Evolutionary conservation across 176 grass and related monocot species (phyloP), one percentile per base, ranked within the genome.

Genomic region (Carex kokanica): DNA sequence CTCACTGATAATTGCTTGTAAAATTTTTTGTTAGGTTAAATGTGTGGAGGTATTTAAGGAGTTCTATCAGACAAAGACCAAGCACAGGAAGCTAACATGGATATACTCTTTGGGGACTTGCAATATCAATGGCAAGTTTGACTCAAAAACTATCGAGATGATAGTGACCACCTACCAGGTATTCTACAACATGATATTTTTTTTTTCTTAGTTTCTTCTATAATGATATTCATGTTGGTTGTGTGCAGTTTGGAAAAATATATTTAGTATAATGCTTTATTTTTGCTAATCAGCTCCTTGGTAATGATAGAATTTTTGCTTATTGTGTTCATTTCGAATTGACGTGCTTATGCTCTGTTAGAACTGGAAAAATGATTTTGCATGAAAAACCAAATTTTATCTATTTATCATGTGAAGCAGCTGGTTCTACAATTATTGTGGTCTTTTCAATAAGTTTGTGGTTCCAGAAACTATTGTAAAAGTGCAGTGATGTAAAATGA

Each of bases 81-180:
- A 99, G 24, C 91, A 92, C 71, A 88, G 96, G 81, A 98, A 99
- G 77, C 91, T 99, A 77, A 95, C 91, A 27, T 99, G 96, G 96
- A 99, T 99, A 89, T 99, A 99, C 85, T 99, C 96, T 10, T 81
- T 99, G 84, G 96, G 96, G 51, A 99, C 91, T 16, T 95, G 96
- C 67, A 91, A 99, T 89, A 89, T 95, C 53, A 93, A 83, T 60
- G 89, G 84, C 24, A 99, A 90, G 66, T 99, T 99, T 64, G 93
- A 95, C 3, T 1, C 79, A 8, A 99, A 95, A 83, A 88, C 84
- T 59, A 93, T 99, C 66, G 93, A 93, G 53, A 88, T 99, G 31
- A 85, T 95, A 87, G 96, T 99, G 12, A 99, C 91, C 20, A 99
- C 96, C 25, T 95, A 93, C 80, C 96, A 99, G 96, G 96, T 90